Evolutionary conservation across 2,329 filamentous ascomycete species (phyloP).

Genomic region (Elsinoe arachidis): DNA sequence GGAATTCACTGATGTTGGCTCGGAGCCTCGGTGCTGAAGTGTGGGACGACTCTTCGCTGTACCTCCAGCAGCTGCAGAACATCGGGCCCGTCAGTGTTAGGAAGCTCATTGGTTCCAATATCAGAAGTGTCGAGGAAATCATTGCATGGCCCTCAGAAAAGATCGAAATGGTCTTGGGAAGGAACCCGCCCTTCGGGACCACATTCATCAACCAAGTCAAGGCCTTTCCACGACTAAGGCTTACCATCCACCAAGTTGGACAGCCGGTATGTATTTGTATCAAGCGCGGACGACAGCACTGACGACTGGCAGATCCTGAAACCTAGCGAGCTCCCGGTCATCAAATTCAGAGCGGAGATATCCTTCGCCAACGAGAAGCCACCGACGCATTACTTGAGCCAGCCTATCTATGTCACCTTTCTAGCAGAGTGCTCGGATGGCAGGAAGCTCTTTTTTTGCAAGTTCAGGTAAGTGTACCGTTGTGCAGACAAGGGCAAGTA

Average conservation of each 20-base stretch:
- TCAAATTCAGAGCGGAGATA: conserved; percentile 58
- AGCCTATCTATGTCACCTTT: conserved; percentile 61
- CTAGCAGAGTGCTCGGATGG: conserved; percentile 65
- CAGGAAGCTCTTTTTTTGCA: conserved; percentile 57
- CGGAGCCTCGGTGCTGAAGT: conserved; percentile 64
- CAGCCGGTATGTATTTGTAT: conserved; percentile 35
- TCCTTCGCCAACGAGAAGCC: conserved; percentile 61
- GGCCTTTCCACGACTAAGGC: conserved; percentile 60
- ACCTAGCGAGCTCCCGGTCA: conserved; percentile 39
- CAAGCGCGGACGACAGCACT: conserved; percentile 3
- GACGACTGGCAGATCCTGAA: conserved; percentile 25
- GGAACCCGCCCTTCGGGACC: conserved; percentile 74
- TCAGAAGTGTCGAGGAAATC: conserved; percentile 64
- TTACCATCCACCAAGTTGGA: conserved; percentile 44
- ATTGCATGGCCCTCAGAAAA: conserved; percentile 56
- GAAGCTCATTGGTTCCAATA: conserved; percentile 61
- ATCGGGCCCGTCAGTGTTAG: conserved; percentile 68
- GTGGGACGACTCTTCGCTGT: conserved; percentile 75
- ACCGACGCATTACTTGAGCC: conserved; percentile 54
- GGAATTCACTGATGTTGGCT: conserved; percentile 65
- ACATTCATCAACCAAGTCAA: conserved; percentile 57
- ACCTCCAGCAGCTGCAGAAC: conserved; percentile 73
- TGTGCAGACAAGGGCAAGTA: background rate
- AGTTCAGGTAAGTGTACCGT: conserved; percentile 41
- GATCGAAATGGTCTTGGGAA: conserved; percentile 68